These are phyloP conservation scores for sorghum (Sorghum bicolor) DNA, from an alignment of 176 grass and related monocot genomes.

Conservation along the genomic window DNA sequence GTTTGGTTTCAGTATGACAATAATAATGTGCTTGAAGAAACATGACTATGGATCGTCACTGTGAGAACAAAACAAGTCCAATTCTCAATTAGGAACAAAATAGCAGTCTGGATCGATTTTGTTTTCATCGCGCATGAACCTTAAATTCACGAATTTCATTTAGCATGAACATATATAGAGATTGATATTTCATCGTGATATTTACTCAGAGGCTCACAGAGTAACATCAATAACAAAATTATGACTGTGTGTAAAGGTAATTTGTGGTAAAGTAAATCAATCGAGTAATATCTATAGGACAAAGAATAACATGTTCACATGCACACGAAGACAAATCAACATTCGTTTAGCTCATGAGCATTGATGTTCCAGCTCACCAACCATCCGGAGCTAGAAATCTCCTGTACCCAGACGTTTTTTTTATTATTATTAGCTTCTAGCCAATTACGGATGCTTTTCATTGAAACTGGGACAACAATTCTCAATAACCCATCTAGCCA, in stretches of 20 bases:
- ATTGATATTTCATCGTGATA: background rate
- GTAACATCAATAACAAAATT: background rate
- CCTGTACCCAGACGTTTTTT: background rate
- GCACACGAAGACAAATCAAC: slow-evolving; percentile 13
- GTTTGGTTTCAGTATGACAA: background rate
- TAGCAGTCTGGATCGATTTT: background rate
- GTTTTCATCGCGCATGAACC: background rate
- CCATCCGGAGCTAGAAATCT: slow-evolving; percentile 11
- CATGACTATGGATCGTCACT: background rate
- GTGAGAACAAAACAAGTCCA: background rate
- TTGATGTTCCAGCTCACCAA: slow-evolving; percentile 21
- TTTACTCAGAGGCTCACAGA: background rate
- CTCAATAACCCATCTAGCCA: background rate
- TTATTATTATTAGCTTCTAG: no score
- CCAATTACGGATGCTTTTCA: background rate
- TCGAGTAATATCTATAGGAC: background rate
- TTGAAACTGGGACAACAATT: background rate
- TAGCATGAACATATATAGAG: background rate
- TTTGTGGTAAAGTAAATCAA: background rate
- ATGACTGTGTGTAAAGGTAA: background rate
- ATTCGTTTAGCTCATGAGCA: slow-evolving; percentile 5
- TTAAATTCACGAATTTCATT: background rate
- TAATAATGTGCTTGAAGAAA: background rate
- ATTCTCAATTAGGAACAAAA: background rate
- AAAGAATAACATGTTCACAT: background rate